phyloP scores from a whole-genome alignment of 306 rosid genomes.

The Pyrus communis region DNA sequence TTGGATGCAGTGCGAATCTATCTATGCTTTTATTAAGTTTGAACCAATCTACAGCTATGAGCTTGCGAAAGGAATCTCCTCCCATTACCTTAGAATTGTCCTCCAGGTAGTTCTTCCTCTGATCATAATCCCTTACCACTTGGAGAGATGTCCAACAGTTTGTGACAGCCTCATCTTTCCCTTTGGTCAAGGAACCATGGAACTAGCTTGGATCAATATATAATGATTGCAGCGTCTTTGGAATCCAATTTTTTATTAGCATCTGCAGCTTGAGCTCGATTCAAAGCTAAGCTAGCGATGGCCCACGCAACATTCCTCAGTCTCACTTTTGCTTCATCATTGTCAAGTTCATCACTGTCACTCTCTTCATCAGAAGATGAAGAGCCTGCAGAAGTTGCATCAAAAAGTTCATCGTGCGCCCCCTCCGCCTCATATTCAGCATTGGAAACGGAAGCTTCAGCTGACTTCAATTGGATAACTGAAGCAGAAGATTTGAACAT shows the following conservation, averaged over 20 bases:
- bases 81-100: slow-evolving; percentile 77
- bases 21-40: slow-evolving; percentile 50
- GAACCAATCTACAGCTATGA: slow-evolving; percentile 84
- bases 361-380: slow-evolving; percentile 38
- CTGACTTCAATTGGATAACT: slow-evolving; percentile 36
- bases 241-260: slow-evolving; percentile 45
- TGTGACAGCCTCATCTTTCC: slow-evolving; percentile 44
- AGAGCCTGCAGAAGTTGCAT: slow-evolving; percentile 59
- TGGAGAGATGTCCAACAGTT: slow-evolving; percentile 84
- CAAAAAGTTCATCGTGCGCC: slow-evolving; percentile 70
- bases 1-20: slow-evolving; percentile 65
- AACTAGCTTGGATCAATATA: slow-evolving; percentile 34
- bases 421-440: slow-evolving; percentile 37
- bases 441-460: slow-evolving; percentile 34
- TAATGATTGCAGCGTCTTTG: slow-evolving; percentile 25
- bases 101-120: slow-evolving; percentile 76
- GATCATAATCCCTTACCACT: slow-evolving; percentile 68
- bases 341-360: slow-evolving; percentile 19
- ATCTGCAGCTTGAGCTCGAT: slow-evolving; percentile 33
- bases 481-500: slow-evolving; percentile 32
- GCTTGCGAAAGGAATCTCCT: slow-evolving; percentile 85
- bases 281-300: slow-evolving; percentile 26
- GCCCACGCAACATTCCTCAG: slow-evolving; percentile 19
- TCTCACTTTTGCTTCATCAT: slow-evolving; percentile 28
- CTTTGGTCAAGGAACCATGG: slow-evolving; percentile 54